Evolutionary conservation across 163 green algal species (phyloP).

Genomic region (Trebouxiophyceae sp.): DNA sequence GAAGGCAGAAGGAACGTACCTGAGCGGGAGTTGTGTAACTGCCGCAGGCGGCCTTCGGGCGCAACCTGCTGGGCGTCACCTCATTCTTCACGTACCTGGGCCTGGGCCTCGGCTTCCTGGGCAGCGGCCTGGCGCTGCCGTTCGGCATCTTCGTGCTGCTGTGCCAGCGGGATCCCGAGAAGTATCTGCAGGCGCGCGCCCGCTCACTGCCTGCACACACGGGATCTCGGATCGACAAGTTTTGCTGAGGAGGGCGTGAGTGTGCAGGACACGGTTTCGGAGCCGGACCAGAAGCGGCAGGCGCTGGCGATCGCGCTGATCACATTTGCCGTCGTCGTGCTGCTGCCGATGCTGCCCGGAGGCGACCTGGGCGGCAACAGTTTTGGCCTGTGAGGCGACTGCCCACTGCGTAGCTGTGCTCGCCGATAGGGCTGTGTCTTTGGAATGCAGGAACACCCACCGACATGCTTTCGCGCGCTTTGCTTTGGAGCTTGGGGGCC

Average conservation of each 20-base stretch:
- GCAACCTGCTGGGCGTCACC: slow-evolving; percentile 48
- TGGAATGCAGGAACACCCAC: no score
- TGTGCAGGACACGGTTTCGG: slow-evolving; percentile 19
- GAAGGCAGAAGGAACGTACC: background rate
- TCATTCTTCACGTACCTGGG: slow-evolving; percentile 84
- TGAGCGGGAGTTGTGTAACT: background rate
- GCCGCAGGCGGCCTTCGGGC: slow-evolving; percentile 66
- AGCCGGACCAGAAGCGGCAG: slow-evolving; percentile 3
- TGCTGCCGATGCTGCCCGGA: slow-evolving; percentile 15
- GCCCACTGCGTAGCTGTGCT: no score
- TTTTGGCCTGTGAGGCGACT: no score
- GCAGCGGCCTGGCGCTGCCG: slow-evolving; percentile 63
- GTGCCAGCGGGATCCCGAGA: slow-evolving; percentile 68
- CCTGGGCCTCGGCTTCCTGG: slow-evolving; percentile 81
- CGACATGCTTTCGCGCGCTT: no score
- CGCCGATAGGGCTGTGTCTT: no score
- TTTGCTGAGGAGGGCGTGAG: background rate
- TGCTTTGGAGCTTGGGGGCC: no score
- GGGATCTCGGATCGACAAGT: background rate
- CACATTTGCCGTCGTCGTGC: slow-evolving; percentile 7
- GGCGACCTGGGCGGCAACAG: no score
- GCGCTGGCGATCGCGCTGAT: background rate
- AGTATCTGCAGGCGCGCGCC: slow-evolving; percentile 47
- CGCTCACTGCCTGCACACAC: background rate
- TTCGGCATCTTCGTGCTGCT: slow-evolving; percentile 88